phyloP scores from a whole-genome alignment of 2,329 filamentous ascomycete species.

The Trichoderma sp. region DNA sequence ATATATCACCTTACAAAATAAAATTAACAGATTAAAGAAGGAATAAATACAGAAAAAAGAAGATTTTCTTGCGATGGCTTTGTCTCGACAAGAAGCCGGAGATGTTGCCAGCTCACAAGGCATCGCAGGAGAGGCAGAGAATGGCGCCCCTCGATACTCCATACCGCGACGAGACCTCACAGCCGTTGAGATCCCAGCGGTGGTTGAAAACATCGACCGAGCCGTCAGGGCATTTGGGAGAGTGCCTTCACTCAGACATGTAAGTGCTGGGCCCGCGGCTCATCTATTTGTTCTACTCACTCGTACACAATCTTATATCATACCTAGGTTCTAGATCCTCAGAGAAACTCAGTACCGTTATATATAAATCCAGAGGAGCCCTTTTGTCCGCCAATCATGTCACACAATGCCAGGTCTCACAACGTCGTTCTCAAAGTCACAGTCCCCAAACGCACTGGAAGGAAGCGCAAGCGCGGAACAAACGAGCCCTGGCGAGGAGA shows the following conservation, averaged over 20 bases:
- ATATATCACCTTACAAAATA: background rate
- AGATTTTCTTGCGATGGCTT: background rate
- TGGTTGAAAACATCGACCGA: conserved; percentile 50
- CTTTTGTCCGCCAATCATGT: conserved; percentile 76
- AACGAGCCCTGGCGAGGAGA: conserved; percentile 64
- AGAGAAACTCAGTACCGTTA: conserved; percentile 63
- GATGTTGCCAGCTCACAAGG: conserved; percentile 17
- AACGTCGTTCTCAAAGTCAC: conserved; percentile 87
- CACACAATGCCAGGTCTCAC: conserved; percentile 74
- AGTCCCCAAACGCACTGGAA: conserved; percentile 82
- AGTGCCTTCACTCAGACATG: conserved; percentile 45
- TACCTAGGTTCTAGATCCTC: conserved; percentile 51
- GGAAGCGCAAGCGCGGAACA: conserved; percentile 81
- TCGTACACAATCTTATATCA: background rate
- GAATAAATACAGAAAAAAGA: background rate
- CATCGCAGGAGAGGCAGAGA: conserved; percentile 6
- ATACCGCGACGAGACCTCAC: conserved; percentile 43
- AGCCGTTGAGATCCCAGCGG: conserved; percentile 50
- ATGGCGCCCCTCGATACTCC: conserved; percentile 41
- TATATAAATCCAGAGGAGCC: conserved; percentile 80
- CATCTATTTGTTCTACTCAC: background rate
- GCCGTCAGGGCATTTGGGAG: conserved; percentile 49
- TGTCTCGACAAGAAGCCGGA: conserved; percentile 5
- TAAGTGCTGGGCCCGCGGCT: conserved; percentile 34
- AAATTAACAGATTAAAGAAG: background rate